Evolutionary conservation across 345 rosid genomes (phyloP).

Genomic region (Streptanthus diversifolius): DNA sequence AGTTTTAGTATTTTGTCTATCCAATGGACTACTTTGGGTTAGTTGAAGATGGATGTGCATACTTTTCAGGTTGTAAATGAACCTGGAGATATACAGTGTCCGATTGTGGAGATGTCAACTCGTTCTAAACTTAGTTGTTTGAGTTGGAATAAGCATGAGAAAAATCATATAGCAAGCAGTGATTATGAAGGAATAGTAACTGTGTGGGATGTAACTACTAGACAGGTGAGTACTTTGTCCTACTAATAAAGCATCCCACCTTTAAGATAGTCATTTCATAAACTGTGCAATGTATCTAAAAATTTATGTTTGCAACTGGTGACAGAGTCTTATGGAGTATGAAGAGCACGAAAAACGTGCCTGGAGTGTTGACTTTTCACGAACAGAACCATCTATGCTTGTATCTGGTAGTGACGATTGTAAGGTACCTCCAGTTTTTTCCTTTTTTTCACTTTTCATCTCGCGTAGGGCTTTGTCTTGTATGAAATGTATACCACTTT

Average conservation of each 20-base stretch:
- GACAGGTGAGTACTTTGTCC: constrained; percentile 55
- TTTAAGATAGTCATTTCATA: not conserved
- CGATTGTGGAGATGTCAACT: constrained; percentile 93
- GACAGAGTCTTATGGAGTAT: constrained; percentile 91
- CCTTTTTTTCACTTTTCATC: not conserved
- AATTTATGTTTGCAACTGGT: not conserved
- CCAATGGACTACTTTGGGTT: not conserved
- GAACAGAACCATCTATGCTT: constrained; percentile 89
- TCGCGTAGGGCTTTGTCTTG: not conserved
- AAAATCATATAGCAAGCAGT: constrained; percentile 96
- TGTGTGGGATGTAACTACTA: constrained; percentile 97
- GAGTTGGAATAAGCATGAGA: constrained; percentile 93
- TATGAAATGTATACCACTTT: not conserved
- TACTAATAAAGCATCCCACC: not conserved
- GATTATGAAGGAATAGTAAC: constrained; percentile 97
- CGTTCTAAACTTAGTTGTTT: constrained; percentile 97
- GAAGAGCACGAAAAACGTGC: constrained; percentile 99
- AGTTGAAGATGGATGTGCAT: constrained; percentile 14
- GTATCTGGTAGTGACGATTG: constrained; percentile 99
- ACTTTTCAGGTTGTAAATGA: constrained; percentile 75
- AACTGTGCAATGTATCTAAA: constrained; percentile 3
- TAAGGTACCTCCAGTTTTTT: constrained; percentile 58
- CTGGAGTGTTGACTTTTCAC: constrained; percentile 98
- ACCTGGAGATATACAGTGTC: constrained; percentile 70
- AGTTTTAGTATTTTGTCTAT: not conserved